Percentiles rank a stretch among this genome's conserved stretches.
These are phyloP conservation scores for Carex cristatella DNA, from an alignment of 176 grass and related monocot genomes.

Conservation along the genomic window DNA sequence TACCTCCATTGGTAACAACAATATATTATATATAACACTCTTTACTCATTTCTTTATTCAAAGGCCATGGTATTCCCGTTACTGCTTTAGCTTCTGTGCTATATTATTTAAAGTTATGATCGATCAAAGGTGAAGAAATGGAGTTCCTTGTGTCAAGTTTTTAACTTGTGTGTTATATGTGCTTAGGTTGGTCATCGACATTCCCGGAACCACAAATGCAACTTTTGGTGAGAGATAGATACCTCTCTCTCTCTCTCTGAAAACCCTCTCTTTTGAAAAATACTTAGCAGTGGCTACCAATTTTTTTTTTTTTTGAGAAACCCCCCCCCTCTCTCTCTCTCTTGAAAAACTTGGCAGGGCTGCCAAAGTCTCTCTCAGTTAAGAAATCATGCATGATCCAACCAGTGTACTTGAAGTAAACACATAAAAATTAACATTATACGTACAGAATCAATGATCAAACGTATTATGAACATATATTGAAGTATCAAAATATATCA, in stretches of 20 bases:
- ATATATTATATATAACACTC: background rate
- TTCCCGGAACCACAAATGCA: slow-evolving; percentile 55
- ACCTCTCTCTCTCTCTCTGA: background rate
- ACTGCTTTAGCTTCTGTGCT: background rate
- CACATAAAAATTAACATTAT: too few relatives aligned
- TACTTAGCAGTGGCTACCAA: too few relatives aligned
- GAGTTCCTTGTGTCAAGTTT: background rate
- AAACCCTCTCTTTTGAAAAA: too few relatives aligned
- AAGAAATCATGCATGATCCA: background rate
- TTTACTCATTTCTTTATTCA: background rate
- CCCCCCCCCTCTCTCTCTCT: background rate
- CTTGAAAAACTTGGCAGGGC: background rate
- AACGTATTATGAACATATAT: too few relatives aligned
- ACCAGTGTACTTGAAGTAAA: background rate
- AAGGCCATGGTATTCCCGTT: background rate
- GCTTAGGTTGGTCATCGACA: slow-evolving; percentile 62
- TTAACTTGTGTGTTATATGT: background rate
- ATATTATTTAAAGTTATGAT: background rate
- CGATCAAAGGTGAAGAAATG: background rate
- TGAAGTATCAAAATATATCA: background rate
- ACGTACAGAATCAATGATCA: too few relatives aligned
- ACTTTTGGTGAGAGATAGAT: slow-evolving; percentile 34
- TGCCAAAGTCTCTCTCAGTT: background rate
- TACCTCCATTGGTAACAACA: slow-evolving; percentile 58
- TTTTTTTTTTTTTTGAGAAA: too few relatives aligned